Percentiles rank a stretch among this genome's conserved stretches.
Evolutionary conservation across 2,329 filamentous ascomycete genomes (phyloP).

Genomic region (Penicillium sp.): DNA sequence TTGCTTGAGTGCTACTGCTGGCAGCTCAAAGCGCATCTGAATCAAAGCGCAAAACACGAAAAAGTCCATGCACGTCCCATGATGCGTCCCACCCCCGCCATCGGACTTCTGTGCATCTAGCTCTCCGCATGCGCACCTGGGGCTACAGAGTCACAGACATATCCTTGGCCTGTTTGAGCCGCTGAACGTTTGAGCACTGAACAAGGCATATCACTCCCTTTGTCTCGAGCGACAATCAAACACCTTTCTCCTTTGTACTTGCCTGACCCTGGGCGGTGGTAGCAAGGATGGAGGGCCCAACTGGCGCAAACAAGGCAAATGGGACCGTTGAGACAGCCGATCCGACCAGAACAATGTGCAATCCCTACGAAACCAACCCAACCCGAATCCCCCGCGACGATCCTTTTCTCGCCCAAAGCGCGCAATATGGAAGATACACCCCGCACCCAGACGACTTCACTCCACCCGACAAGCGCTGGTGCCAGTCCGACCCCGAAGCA

Average conservation of each 20-base stretch:
- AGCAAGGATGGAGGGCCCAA: slow-evolving; percentile 22
- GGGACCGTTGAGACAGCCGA: slow-evolving; percentile 18
- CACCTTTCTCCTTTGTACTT: neutral
- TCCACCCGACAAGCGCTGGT: slow-evolving; percentile 38
- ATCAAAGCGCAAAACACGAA: neutral
- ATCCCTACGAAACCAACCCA: slow-evolving; percentile 41
- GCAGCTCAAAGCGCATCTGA: neutral
- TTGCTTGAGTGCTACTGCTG: neutral
- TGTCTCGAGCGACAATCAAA: neutral
- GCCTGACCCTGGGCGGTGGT: slow-evolving; percentile 22
- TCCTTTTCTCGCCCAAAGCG: slow-evolving; percentile 35
- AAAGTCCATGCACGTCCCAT: slow-evolving; percentile 14
- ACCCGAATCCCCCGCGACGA: slow-evolving; percentile 36
- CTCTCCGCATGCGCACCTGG: slow-evolving; percentile 12
- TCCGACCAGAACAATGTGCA: slow-evolving; percentile 17
- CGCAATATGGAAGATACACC: slow-evolving; percentile 39
- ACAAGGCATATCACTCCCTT: neutral
- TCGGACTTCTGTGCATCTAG: slow-evolving; percentile 20
- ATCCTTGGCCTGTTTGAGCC: slow-evolving; percentile 1
- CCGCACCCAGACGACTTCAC: slow-evolving; percentile 39
- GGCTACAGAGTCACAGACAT: slow-evolving; percentile 13
- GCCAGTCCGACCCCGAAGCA: slow-evolving; percentile 32
- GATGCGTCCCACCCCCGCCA: slow-evolving; percentile 18
- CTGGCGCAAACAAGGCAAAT: slow-evolving; percentile 26
- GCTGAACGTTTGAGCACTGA: neutral